Conservation (phyloP, 257 asterid genomes). For the Parsonsia alboflavescens region DNA sequence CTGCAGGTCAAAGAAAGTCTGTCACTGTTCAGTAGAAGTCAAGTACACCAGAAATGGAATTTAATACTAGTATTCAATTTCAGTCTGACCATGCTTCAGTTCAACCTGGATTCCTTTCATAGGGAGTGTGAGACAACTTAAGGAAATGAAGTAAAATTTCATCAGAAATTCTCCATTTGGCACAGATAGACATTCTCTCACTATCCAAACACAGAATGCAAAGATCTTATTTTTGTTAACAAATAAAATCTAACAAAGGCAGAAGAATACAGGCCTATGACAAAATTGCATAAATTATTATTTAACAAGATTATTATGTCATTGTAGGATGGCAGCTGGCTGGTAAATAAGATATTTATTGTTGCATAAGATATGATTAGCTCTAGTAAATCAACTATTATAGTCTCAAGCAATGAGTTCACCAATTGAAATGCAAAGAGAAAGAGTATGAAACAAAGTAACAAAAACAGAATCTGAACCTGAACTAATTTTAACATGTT, state of each 20-base stretch:
- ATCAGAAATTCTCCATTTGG: background rate
- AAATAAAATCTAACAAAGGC: background rate
- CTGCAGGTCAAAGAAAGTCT: slow-evolving; percentile 26
- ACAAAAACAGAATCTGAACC: background rate
- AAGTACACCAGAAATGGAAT: background rate
- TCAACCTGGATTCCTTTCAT: background rate
- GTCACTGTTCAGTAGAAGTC: background rate
- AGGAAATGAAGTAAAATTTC: background rate
- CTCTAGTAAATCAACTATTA: background rate
- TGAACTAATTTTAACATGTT: background rate
- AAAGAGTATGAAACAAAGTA: background rate
- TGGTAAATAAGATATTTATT: background rate
- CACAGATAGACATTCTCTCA: background rate
- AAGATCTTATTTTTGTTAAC: background rate
- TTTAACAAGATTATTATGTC: background rate
- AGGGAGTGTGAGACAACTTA: background rate
- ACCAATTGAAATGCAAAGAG: background rate
- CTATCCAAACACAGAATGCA: background rate
- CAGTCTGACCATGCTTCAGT: background rate
- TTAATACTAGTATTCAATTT: background rate
- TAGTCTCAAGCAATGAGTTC: background rate
- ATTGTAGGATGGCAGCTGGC: background rate
- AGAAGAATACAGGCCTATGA: background rate
- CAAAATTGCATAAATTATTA: background rate
- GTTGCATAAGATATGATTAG: background rate